Conservation (phyloP, 495 filamentous ascomycete genomes). For the Penicillium paxilli region DNA sequence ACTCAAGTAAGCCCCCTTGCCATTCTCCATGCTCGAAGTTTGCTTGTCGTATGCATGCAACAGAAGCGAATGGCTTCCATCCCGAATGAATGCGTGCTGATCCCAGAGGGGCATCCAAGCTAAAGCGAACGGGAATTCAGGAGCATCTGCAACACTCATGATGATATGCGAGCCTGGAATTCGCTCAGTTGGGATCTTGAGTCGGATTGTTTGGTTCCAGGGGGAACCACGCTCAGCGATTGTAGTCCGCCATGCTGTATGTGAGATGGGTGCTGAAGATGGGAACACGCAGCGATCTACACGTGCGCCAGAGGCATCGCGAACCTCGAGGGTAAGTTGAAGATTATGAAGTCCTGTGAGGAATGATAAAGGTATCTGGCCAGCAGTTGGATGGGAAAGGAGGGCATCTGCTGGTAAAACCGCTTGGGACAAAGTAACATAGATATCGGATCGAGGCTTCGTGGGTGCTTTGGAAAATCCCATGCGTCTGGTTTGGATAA, state of each 20-base stretch:
- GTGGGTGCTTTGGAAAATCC: conserved; percentile 94
- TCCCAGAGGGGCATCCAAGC: conserved; percentile 95
- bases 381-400: conserved; percentile 75
- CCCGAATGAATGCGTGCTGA: conserved; percentile 83
- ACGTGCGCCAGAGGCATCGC: conserved; percentile 71
- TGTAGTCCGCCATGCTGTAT: conserved; percentile 85
- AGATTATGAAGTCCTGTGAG: conserved; percentile 68
- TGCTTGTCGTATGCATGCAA: conserved; percentile 90
- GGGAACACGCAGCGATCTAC: conserved; percentile 86
- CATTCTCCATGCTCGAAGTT: conserved; percentile 61
- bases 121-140: conserved; percentile 82
- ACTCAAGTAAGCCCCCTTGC: conserved; percentile 77
- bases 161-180: conserved; percentile 85
- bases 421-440: conserved; percentile 78
- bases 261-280: conserved; percentile 70
- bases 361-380: conserved; percentile 66
- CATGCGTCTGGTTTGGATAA: conserved; percentile 79
- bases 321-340: conserved; percentile 87
- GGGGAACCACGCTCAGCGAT: conserved; percentile 72
- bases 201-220: conserved; percentile 86
- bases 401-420: conserved; percentile 73
- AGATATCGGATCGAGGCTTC: conserved; percentile 88
- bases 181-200: conserved; percentile 76
- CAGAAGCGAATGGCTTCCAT: conserved; percentile 78
- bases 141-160: conserved; percentile 82